Percentiles rank a stretch among this genome's conserved stretches.
Conservation (phyloP, 2,329 filamentous ascomycete genomes). For the Graphiopsis chlorocephala region DNA sequence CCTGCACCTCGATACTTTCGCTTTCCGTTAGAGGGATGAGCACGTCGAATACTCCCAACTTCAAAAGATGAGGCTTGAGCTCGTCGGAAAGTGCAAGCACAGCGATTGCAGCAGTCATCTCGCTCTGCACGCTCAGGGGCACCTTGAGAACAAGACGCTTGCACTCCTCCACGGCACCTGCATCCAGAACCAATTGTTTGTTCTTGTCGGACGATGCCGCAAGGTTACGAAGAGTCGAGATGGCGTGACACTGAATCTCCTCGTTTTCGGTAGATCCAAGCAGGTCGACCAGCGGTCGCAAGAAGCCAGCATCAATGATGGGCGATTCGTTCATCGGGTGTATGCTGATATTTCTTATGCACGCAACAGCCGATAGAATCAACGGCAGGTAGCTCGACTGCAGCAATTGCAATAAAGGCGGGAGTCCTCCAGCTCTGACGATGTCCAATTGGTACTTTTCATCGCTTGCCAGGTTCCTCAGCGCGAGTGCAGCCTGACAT, state of each 20-base stretch:
- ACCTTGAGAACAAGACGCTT: conserved; percentile 94
- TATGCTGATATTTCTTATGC: conserved; percentile 98
- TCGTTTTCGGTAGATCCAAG: conserved; percentile 95
- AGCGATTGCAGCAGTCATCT: conserved; percentile 99
- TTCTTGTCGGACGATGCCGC: conserved; percentile 96
- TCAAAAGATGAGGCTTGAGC: conserved; percentile 84
- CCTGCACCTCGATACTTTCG: conserved; percentile 94
- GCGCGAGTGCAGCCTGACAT: conserved; percentile 90
- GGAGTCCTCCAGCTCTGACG: conserved; percentile 81
- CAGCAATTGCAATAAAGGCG: conserved; percentile 80
- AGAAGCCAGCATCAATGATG: conserved; percentile 95
- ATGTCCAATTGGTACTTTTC: conserved; percentile 99
- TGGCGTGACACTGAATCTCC: conserved; percentile 98
- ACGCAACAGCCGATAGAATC: conserved; percentile 94
- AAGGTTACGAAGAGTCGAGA: conserved; percentile 91
- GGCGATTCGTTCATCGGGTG: conserved; percentile 97
- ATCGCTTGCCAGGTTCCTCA: conserved; percentile 93
- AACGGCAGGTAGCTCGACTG: conserved; percentile 94
- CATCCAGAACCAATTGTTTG: conserved; percentile 95
- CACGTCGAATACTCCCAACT: conserved; percentile 92
- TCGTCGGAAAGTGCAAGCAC: conserved; percentile 94
- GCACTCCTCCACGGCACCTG: conserved; percentile 96
- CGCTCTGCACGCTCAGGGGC: conserved; percentile 89
- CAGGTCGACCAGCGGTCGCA: conserved; percentile 89
- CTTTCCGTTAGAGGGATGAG: conserved; percentile 93